phyloP scores from a whole-genome alignment of 2,329 filamentous ascomycete genomes.

The Fusarium continuum region DNA sequence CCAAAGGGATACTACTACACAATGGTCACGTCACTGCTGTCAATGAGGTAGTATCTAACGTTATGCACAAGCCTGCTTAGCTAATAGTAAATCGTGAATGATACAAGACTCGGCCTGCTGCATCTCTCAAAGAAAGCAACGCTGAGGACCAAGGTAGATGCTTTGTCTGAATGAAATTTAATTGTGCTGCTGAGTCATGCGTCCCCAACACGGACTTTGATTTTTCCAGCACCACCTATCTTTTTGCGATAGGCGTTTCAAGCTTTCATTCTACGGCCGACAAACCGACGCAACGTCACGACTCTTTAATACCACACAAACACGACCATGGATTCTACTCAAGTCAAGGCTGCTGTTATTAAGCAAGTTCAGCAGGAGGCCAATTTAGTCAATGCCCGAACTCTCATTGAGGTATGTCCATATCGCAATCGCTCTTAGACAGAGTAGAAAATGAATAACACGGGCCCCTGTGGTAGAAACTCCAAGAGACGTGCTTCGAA shows the following conservation, averaged over 20 bases:
- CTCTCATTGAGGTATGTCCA: slow-evolving; percentile 71
- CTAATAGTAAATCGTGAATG: not conserved
- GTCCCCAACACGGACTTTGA: slow-evolving; percentile 6
- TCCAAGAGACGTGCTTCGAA: slow-evolving; percentile 84
- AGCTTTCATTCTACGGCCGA: slow-evolving; percentile 23
- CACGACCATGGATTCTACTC: slow-evolving; percentile 64
- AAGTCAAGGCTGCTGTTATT: slow-evolving; percentile 69
- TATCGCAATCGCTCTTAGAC: slow-evolving; percentile 8
- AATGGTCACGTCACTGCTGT: slow-evolving; percentile 1
- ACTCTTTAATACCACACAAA: slow-evolving; percentile 25
- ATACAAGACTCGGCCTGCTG: not conserved
- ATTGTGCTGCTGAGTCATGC: slow-evolving; percentile 26
- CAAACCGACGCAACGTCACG: slow-evolving; percentile 26
- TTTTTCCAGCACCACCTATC: slow-evolving; percentile 23
- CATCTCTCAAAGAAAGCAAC: not conserved
- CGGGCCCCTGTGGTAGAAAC: slow-evolving; percentile 64
- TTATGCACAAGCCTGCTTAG: not conserved
- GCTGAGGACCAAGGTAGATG: not conserved
- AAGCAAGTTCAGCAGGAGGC: slow-evolving; percentile 71
- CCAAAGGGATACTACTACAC: not conserved
- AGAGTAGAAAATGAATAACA: slow-evolving; percentile 15
- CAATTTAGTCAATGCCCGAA: slow-evolving; percentile 73
- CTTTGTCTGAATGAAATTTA: not conserved
- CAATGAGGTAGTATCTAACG: not conserved
- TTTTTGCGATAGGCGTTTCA: slow-evolving; percentile 14